Conservation (phyloP, 192 early-diverging fungal species). For the Rhizoclosmatium sp. region DNA sequence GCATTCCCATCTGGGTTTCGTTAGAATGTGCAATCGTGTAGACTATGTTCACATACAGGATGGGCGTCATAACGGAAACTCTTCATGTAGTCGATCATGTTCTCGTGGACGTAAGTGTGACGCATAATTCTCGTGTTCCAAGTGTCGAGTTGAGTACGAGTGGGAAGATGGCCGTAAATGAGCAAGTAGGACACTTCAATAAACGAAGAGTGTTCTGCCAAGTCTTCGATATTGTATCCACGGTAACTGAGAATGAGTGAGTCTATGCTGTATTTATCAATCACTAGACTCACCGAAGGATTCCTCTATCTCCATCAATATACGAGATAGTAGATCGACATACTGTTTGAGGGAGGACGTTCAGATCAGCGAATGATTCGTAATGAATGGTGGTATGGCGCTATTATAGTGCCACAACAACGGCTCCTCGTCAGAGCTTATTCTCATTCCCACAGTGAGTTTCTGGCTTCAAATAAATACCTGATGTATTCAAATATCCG, state of each 20-base stretch:
- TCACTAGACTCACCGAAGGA: constrained; percentile 55
- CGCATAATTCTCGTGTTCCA: constrained; percentile 64
- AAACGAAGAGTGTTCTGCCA: constrained; percentile 69
- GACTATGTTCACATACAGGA: constrained; percentile 39
- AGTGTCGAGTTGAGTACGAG: constrained; percentile 53
- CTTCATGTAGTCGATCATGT: constrained; percentile 61
- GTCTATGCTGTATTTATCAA: not conserved
- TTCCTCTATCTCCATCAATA: constrained; percentile 74
- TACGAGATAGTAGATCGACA: constrained; percentile 68
- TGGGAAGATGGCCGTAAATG: constrained; percentile 69
- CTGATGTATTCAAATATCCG: constrained; percentile 10
- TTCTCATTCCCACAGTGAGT: too few species aligned
- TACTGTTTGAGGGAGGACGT: constrained; percentile 31
- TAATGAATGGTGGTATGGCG: too few species aligned
- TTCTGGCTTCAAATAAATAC: not conserved
- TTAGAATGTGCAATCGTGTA: not conserved
- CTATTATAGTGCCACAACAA: too few species aligned
- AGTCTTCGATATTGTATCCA: constrained; percentile 73
- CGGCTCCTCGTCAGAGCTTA: too few species aligned
- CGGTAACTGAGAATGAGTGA: constrained; percentile 39
- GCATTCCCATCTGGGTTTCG: constrained; percentile 54
- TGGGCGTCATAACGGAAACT: constrained; percentile 72
- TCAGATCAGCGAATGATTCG: not conserved
- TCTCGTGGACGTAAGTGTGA: constrained; percentile 67
- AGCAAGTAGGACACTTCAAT: constrained; percentile 75